Evolutionary conservation across 2,329 filamentous ascomycete species (phyloP).

Genomic region (Epicoccum nigrum): DNA sequence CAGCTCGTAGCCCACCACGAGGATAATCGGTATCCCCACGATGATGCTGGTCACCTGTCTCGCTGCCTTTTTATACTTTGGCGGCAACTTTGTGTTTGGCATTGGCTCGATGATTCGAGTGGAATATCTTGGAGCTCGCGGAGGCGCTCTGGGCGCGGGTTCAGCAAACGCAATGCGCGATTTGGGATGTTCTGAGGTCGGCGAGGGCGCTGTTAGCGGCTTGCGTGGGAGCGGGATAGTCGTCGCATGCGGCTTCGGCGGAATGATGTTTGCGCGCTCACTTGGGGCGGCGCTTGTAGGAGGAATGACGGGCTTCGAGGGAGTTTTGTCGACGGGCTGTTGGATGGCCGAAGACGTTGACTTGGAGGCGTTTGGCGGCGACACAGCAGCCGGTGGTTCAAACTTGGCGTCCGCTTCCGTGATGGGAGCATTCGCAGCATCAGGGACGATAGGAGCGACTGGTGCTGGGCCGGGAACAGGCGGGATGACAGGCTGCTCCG

Average conservation of each 20-base stretch:
- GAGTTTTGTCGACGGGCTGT: conserved; percentile 1
- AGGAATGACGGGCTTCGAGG: conserved; percentile 3
- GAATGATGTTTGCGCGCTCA: conserved; percentile 10
- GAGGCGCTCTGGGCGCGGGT: conserved; percentile 14
- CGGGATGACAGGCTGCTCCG: conserved; percentile 6
- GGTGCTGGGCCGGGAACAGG: conserved; percentile 15
- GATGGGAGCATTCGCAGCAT: not conserved
- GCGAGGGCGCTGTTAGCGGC: conserved; percentile 23
- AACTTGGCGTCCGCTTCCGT: not conserved
- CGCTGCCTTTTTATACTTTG: conserved; percentile 42
- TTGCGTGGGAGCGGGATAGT: conserved; percentile 35
- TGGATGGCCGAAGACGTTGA: conserved; percentile 8
- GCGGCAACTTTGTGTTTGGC: conserved; percentile 28
- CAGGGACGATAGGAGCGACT: conserved; percentile 12
- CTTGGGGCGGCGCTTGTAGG: conserved; percentile 6
- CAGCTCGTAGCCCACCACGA: conserved; percentile 44
- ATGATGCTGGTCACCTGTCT: conserved; percentile 43
- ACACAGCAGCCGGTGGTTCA: not conserved
- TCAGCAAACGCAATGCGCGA: conserved; percentile 9
- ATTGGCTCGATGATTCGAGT: conserved; percentile 30
- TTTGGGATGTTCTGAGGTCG: conserved; percentile 3
- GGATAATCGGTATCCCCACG: conserved; percentile 41
- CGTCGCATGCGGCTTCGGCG: conserved; percentile 17
- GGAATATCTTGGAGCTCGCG: conserved; percentile 8
- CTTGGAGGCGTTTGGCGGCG: not conserved